Evolutionary conservation across 331 rosid genomes (phyloP), one percentile per base, ranked within the genome.

Genomic region (Arachis monticola): DNA sequence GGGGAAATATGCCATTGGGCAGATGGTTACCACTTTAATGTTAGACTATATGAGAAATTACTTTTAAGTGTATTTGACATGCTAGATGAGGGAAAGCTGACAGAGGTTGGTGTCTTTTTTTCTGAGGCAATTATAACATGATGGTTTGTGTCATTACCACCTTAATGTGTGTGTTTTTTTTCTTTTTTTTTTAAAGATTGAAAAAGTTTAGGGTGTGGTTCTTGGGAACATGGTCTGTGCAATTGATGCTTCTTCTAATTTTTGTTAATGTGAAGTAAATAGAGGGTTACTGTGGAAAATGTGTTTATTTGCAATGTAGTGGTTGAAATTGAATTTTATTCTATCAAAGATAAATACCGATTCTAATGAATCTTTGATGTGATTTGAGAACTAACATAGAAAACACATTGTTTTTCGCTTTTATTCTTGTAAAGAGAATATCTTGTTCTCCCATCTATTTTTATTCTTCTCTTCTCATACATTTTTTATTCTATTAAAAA

Each of bases 1-100:
- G 99, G 99, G 65, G 97, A 94, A 92, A 92, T 94, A 70, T 94
- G 99, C 79, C 99, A 94, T 72, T 94, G 99, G 99, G 91, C 97
- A 44, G 99, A 92, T 84, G 99, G 99, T 73, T 94, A 92, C 87
- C 92, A 82, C 83, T 81, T 94, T 9, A 94, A 90, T 74, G 92
- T 94, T 85, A 87, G 89, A 85, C 88, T 94, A 10, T 94, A 94
- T 50, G 99, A 94, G 87, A 94, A 92, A 81, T 84, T 94, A 63
- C 99, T 94, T 74, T 82, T 86, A 64, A 90, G 97, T 73, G 97
- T 94, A 73, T 92, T 94, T 76, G 99, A 94, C 86, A 90, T 94
- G 91, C 82, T 94, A 78, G 99, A 94, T 59, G 97, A 92, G 85
- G 97, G 99, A 82, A 92, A 85, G 83, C 82, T 94, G 79, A 88